Base-by-base conservation (phyloP, 2,329 filamentous ascomycete genomes). In the Trichoderma sp. region DNA sequence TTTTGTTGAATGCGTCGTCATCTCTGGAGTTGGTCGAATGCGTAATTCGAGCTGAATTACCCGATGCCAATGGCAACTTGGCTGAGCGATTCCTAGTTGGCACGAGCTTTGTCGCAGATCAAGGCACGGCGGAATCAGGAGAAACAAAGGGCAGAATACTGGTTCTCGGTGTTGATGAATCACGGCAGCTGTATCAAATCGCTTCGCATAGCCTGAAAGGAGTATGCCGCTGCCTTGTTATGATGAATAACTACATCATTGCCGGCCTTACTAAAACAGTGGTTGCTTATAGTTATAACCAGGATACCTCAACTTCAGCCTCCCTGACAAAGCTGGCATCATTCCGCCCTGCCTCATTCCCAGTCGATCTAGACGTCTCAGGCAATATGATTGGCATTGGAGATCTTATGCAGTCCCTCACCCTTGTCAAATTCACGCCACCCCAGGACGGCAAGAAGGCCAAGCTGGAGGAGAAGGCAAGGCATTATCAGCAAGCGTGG, bases 321-420 rank as follows among this genome's bases (percentile, higher is more conserved):
- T 83, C 83, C 55, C 84, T 98, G 11, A 83, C 85, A 60, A 95
- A 92, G 77, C 77, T 91, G 18, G 91, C 92, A 1, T 88, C 89
- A 2, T 97, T 94, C 78, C 88, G 94, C 14, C 91, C 93, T 2
- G 89, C 93, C 2, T 96, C 94, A 0, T 92, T 92, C 37, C 94
- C 96, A 0, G 88, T 97, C 18, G 92, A 95, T 73, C 78, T 98
- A 7, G 89, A 90, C 11, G 86, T 97, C 16, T 87, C 88, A 1
- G 91, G 87, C 1, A 89, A 90, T 73, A 84, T 87, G 28, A 94
- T 99, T 71, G 93, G 92, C 0, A 89, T 98, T 11, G 92, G 91
- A 0, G 96, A 99, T 76, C 82, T 99, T 56, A 97, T 97, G 92
- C 97, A 98, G 81, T 97, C 93, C 1, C 84, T 97, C 28, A 90